A percentile compares a stretch with the other conserved stretches of the same genome.
Evolutionary conservation across 352 stramenopile species (phyloP).

Genomic region (Phytophthora tubulina): DNA sequence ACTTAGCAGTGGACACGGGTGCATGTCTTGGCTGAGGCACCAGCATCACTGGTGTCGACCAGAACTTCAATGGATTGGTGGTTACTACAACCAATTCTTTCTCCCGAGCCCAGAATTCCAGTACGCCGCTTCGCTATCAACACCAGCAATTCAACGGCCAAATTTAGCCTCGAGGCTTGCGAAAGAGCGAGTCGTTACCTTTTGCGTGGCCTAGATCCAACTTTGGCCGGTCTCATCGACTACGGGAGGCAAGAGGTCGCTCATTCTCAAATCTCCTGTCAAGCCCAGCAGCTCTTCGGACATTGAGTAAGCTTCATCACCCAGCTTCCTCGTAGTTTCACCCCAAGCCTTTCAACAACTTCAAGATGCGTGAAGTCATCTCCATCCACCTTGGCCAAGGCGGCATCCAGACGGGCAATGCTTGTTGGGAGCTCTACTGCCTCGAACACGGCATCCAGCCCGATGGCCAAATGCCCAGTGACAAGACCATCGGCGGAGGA

Average conservation of each 20-base stretch:
- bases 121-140: no score
- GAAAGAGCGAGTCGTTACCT: constrained; percentile 12
- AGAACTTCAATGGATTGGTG: no score
- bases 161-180: background rate
- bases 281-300: constrained; percentile 1
- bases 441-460: constrained; percentile 95
- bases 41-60: no score
- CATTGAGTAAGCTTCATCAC: constrained; percentile 12
- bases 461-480: constrained; percentile 69
- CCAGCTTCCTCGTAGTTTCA: constrained; percentile 14
- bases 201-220: background rate
- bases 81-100: no score
- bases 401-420: constrained; percentile 87
- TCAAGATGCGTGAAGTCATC: constrained; percentile 31
- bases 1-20: no score
- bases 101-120: no score
- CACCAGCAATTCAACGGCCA: background rate
- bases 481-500: constrained; percentile 36
- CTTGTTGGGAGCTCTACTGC: constrained; percentile 95
- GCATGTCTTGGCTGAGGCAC: no score
- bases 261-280: constrained; percentile 14
- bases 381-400: constrained; percentile 97
- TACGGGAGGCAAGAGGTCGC: background rate
- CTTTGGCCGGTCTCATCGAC: background rate
- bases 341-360: background rate